Conservation (phyloP, 768 basidiomycete species). For the Leccinellum albellum region DNA sequence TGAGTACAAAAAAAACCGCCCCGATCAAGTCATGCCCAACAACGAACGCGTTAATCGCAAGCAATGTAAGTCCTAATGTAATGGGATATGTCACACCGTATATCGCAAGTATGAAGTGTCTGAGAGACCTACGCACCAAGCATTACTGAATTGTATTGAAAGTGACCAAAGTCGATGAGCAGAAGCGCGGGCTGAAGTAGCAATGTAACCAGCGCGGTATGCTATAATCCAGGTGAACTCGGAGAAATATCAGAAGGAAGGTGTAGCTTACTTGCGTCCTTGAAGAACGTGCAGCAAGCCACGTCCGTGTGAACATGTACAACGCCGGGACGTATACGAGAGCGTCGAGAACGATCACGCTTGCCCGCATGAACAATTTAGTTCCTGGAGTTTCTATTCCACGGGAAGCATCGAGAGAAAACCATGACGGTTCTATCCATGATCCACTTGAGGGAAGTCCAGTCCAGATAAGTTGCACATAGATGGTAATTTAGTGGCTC, state of each 20-base stretch:
- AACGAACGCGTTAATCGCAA: slow-evolving; percentile 69
- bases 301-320: slow-evolving; percentile 57
- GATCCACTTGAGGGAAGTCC: slow-evolving; percentile 39
- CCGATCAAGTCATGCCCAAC: slow-evolving; percentile 67
- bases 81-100: neutral
- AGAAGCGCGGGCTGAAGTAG: slow-evolving; percentile 82
- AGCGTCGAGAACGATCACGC: slow-evolving; percentile 65
- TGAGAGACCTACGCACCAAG: slow-evolving; percentile 55
- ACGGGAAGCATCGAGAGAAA: slow-evolving; percentile 63
- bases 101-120: neutral
- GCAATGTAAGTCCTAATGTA: slow-evolving; percentile 57
- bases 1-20: slow-evolving; percentile 76
- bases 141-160: slow-evolving; percentile 95
- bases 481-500: slow-evolving; percentile 30
- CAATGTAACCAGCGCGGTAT: slow-evolving; percentile 64
- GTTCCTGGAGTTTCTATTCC: slow-evolving; percentile 65
- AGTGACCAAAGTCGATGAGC: slow-evolving; percentile 89
- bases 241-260: neutral
- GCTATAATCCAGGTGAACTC: slow-evolving; percentile 7
- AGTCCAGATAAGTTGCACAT: slow-evolving; percentile 1
- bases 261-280: slow-evolving; percentile 64
- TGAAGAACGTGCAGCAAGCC: slow-evolving; percentile 66
- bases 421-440: slow-evolving; percentile 57
- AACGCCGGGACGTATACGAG: slow-evolving; percentile 75
- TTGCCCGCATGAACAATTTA: slow-evolving; percentile 77